phyloP scores from a whole-genome alignment of 75 land plant species.

The Sequoiadendron giganteum region DNA sequence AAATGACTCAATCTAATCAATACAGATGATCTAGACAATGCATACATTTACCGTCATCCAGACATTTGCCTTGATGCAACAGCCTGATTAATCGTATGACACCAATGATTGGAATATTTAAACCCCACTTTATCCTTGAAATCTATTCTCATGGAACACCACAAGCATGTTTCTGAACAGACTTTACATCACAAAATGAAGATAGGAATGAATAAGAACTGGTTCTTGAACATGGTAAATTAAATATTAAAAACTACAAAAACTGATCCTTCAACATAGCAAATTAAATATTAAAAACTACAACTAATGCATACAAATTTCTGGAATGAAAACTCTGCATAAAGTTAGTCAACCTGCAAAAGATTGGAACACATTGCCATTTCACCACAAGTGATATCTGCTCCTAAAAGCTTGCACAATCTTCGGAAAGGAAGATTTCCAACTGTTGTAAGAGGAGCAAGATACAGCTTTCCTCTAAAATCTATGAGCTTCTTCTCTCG shows the following conservation, averaged over 20 bases:
- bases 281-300: background rate
- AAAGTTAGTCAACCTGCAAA: slow-evolving; percentile 62
- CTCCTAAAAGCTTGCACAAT: slow-evolving; percentile 88
- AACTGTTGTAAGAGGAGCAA: slow-evolving; percentile 97
- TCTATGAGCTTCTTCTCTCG: slow-evolving; percentile 95
- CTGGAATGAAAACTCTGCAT: background rate
- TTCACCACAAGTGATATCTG: slow-evolving; percentile 99
- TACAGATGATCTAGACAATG: background rate
- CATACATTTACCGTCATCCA: background rate
- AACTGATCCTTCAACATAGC: background rate
- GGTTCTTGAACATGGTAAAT: background rate
- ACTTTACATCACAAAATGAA: background rate
- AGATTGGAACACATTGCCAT: slow-evolving; percentile 99
- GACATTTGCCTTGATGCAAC: background rate
- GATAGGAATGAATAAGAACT: background rate
- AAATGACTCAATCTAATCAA: background rate
- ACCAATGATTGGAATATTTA: background rate
- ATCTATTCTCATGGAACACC: background rate
- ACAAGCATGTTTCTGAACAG: background rate
- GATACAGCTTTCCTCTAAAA: slow-evolving; percentile 88
- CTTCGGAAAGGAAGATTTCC: slow-evolving; percentile 97
- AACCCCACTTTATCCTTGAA: background rate
- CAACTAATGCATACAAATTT: background rate
- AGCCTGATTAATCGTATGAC: background rate
- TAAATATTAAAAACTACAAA: background rate